phyloP scores from a whole-genome alignment of 345 rosid genomes.

The Euphorbia pulcherrima region DNA sequence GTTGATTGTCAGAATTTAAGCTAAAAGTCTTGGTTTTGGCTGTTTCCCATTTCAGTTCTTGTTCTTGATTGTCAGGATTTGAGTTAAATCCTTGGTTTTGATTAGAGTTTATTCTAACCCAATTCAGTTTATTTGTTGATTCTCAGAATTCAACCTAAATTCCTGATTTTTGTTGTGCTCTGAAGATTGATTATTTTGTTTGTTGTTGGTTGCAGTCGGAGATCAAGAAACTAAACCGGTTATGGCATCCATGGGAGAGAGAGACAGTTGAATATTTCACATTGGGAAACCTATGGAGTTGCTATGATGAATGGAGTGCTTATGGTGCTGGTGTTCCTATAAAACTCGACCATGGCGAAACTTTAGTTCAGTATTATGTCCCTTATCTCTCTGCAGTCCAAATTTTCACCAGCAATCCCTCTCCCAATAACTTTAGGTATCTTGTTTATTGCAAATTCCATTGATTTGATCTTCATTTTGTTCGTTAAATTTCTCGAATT shows the following conservation, averaged over 20 bases:
- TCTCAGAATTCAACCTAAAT: too few species aligned
- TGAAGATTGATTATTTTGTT: too few species aligned
- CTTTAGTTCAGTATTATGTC: slow-evolving; percentile 89
- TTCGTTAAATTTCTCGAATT: too few species aligned
- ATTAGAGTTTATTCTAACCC: too few species aligned
- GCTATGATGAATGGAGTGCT: slow-evolving; percentile 99
- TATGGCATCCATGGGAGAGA: slow-evolving; percentile 95
- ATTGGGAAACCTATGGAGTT: slow-evolving; percentile 78
- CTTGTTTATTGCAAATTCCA: neutral
- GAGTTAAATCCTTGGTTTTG: too few species aligned
- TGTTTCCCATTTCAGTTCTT: too few species aligned
- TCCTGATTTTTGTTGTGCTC: too few species aligned
- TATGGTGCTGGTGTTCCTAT: slow-evolving; percentile 98
- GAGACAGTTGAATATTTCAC: slow-evolving; percentile 82
- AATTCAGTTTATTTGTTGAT: too few species aligned
- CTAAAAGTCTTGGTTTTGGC: too few species aligned
- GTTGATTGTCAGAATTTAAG: too few species aligned
- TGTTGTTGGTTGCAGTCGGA: too few species aligned
- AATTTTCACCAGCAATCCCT: slow-evolving; percentile 77
- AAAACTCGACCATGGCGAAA: slow-evolving; percentile 55
- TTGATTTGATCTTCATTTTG: neutral
- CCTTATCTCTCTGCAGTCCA: slow-evolving; percentile 97
- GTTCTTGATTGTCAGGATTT: too few species aligned
- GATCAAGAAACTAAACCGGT: slow-evolving; percentile 57
- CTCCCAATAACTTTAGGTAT: slow-evolving; percentile 66